Percentiles rank a stretch among this genome's conserved stretches.
Evolutionary conservation across 2,329 filamentous ascomycete species (phyloP).

Genomic region (Aspergillus caelatus): DNA sequence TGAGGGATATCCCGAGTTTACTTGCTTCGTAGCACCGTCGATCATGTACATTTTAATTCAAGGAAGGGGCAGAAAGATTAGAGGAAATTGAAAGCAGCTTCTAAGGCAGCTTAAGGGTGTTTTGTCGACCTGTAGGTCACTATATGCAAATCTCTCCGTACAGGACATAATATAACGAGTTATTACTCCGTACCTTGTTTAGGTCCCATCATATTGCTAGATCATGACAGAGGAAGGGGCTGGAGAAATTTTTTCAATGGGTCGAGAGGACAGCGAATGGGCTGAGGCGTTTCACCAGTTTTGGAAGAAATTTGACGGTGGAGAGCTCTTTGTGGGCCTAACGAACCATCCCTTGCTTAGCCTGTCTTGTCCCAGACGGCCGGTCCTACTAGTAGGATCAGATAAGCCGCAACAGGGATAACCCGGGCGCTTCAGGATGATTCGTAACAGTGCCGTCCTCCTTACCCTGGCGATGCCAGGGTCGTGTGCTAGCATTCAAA

Average conservation of each 20-base stretch:
- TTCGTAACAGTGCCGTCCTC: background rate
- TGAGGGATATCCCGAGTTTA: background rate
- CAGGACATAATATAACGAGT: background rate
- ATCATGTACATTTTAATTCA: background rate
- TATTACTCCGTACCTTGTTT: background rate
- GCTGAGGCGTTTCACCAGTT: background rate
- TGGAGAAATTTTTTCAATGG: background rate
- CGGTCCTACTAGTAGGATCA: constrained; percentile 2
- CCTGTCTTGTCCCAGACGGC: background rate
- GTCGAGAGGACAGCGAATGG: background rate
- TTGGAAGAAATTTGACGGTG: background rate
- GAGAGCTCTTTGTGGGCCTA: constrained; percentile 4
- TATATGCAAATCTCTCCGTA: background rate
- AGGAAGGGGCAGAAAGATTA: no score
- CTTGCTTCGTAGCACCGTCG: background rate
- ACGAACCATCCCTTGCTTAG: constrained; percentile 3
- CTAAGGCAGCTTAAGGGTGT: background rate
- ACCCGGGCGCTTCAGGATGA: background rate
- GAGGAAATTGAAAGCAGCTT: background rate
- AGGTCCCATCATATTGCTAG: background rate
- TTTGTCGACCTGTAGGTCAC: background rate
- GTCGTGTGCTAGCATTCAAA: background rate
- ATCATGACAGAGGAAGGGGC: background rate
- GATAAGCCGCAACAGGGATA: constrained; percentile 3
- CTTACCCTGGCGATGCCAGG: background rate